Evolutionary conservation across 345 rosid genomes (phyloP).

Genomic region (Luvunga scandens): DNA sequence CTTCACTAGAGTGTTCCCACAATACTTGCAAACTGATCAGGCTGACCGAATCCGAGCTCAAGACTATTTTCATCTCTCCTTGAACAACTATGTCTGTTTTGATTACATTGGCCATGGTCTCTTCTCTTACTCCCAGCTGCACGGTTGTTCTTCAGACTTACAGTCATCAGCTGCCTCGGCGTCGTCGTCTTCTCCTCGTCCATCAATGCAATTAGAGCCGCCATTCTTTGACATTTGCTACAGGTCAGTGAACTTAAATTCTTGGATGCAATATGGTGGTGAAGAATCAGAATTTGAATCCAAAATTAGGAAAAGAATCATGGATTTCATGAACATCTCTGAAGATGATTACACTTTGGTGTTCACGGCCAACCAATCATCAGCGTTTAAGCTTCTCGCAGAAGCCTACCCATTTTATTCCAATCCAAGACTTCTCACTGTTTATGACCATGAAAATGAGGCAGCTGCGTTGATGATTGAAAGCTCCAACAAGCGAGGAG

Average conservation of each 20-base stretch:
- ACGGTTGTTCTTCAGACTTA: background rate
- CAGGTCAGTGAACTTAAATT: slow-evolving; percentile 42
- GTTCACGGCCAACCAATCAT: slow-evolving; percentile 63
- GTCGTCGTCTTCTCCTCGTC: slow-evolving; percentile 30
- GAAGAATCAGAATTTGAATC: slow-evolving; percentile 50
- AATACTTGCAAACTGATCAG: slow-evolving; percentile 42
- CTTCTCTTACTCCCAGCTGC: slow-evolving; percentile 65
- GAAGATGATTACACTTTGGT: slow-evolving; percentile 67
- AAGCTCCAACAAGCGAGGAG: slow-evolving; percentile 61
- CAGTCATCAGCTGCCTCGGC: slow-evolving; percentile 20
- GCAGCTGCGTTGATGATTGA: slow-evolving; percentile 54
- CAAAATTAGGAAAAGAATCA: slow-evolving; percentile 48
- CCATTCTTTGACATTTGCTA: slow-evolving; percentile 46
- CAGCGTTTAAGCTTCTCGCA: slow-evolving; percentile 76
- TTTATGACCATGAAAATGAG: slow-evolving; percentile 75
- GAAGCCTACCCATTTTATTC: slow-evolving; percentile 65
- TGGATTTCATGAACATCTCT: slow-evolving; percentile 69
- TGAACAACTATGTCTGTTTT: slow-evolving; percentile 49
- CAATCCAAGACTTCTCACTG: slow-evolving; percentile 54
- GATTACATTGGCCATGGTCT: slow-evolving; percentile 69
- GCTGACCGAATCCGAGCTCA: slow-evolving; percentile 61
- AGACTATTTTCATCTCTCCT: slow-evolving; percentile 63
- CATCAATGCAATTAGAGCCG: background rate
- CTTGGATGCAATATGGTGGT: slow-evolving; percentile 35
- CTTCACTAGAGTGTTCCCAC: slow-evolving; percentile 51